These are phyloP conservation scores for Galeopsis tetrahit DNA, from an alignment of 257 asterid species.

Conservation along the genomic window DNA sequence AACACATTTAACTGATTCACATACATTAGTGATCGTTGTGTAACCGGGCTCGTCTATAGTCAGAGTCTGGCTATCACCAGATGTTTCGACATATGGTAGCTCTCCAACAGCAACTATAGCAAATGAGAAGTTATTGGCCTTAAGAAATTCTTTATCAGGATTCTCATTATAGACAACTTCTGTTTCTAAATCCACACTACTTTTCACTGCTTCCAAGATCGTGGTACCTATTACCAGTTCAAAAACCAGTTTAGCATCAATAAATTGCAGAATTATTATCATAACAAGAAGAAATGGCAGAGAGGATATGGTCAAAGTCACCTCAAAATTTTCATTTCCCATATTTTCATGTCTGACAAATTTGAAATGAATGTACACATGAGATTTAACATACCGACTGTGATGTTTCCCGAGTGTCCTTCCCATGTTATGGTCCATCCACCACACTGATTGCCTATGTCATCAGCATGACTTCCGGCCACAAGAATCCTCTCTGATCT, in stretches of 20 bases:
- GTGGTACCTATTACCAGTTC: constrained; percentile 52
- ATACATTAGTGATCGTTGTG: constrained; percentile 47
- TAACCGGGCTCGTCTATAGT: constrained; percentile 50
- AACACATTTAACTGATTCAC: constrained; percentile 46
- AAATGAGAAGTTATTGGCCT: constrained; percentile 50
- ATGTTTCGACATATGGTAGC: constrained; percentile 58
- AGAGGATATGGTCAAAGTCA: not conserved
- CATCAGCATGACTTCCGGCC: constrained; percentile 60
- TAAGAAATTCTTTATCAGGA: constrained; percentile 42
- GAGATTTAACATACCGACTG: constrained; percentile 41
- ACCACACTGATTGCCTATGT: constrained; percentile 70
- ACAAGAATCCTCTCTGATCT: constrained; percentile 48
- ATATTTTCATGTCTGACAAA: not conserved
- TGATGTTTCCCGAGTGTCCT: constrained; percentile 47
- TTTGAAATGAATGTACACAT: not conserved
- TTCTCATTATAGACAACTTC: constrained; percentile 48
- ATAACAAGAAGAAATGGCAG: not conserved
- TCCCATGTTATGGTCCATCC: constrained; percentile 75
- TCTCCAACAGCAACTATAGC: constrained; percentile 67
- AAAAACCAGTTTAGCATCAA: not conserved
- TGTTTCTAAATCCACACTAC: constrained; percentile 44
- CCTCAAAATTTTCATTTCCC: not conserved
- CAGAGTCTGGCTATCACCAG: constrained; percentile 50
- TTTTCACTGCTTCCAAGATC: constrained; percentile 47
- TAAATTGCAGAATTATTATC: not conserved